Base-by-base conservation (phyloP, 1,284 basidiomycete species). In the Cutaneotrichosporon sp. region DNA sequence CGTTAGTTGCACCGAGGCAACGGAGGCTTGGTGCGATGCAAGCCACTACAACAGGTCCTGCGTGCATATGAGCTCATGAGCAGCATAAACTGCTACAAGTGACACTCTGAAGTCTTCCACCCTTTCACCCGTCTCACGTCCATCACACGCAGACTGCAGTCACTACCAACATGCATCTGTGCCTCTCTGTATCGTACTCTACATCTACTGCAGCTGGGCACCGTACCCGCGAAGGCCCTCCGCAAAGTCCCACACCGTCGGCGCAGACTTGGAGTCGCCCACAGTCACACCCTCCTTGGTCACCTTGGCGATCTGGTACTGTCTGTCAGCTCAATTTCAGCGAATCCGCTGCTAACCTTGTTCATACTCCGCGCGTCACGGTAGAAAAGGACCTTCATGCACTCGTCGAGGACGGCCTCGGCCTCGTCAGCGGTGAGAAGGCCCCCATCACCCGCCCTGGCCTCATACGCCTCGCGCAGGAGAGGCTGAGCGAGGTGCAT, bases 351-450 rank as follows among this genome's bases (percentile, higher is more conserved):
- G n/a, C n/a, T n/a, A n/a, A n/a, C n/a, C n/a, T 97, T 93, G 81
- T 98, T 90, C 74, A 96, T 78, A 78, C 88, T 91, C 66, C 96
- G 82, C 3, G 94, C 94, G 68, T 99, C 96, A 43, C 94, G 84
- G 77, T 99, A 99, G 78, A 87, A 98, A 49, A 99, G 79, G 11
- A 98, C 93, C 65, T 86, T 86, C 86, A 99, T 88, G 71, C 88
- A 86, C 49, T 89, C 84, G 66, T 88, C 83, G 44, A 99, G 70
- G 58, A 97, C 86, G 63, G 81, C 78, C 49, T 82, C 80, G 12
- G 91, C 96, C 59, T 92, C 83, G 27, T 84, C 85, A 65, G 89
- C 87, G 0, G 84, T 86, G 52, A 97, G 76, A 5, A 77, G 75
- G 41, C 86, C 80, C 64, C 92, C 88, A 20, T 79, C 77, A 3